Percentiles rank a stretch among this genome's conserved stretches.
These are phyloP conservation scores for Quambalaria eucalypti DNA, from an alignment of 1,284 basidiomycete species.

Conservation along the genomic window DNA sequence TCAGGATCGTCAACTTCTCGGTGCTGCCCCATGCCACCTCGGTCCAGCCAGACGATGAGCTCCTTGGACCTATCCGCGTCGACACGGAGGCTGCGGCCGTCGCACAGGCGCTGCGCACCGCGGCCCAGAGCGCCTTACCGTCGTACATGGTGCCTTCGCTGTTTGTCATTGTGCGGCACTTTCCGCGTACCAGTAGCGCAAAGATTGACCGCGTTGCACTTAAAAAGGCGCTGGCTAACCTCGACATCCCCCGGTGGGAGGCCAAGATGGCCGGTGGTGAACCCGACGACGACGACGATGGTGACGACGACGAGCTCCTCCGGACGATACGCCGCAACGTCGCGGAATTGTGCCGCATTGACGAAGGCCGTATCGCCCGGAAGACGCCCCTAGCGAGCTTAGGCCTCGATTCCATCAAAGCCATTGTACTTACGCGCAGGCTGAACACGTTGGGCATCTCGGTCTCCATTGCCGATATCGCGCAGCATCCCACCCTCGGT, in stretches of 20 bases:
- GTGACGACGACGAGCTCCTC: slow-evolving; percentile 9
- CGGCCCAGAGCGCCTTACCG: slow-evolving; percentile 27
- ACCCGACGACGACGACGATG: slow-evolving; percentile 8
- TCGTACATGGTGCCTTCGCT: slow-evolving; percentile 46
- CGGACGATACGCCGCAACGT: slow-evolving; percentile 16
- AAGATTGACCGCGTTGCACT: slow-evolving; percentile 48
- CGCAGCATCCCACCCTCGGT: slow-evolving; percentile 29
- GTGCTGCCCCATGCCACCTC: slow-evolving; percentile 20
- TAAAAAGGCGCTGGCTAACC: slow-evolving; percentile 24
- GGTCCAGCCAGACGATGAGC: slow-evolving; percentile 2
- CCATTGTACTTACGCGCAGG: slow-evolving; percentile 37
- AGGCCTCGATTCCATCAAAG: slow-evolving; percentile 43
- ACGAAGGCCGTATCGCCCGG: slow-evolving; percentile 23
- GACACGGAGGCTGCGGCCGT: slow-evolving; percentile 26
- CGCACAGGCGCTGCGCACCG: slow-evolving; percentile 22
- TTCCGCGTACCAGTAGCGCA: slow-evolving; percentile 47
- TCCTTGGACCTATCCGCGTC: slow-evolving; percentile 14
- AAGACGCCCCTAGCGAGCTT: slow-evolving; percentile 36
- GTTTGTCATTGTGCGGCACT: slow-evolving; percentile 43
- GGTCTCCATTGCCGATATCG: slow-evolving; percentile 43
- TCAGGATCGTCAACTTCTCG: slow-evolving; percentile 45
- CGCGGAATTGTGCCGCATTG: slow-evolving; percentile 25
- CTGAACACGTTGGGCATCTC: slow-evolving; percentile 24
- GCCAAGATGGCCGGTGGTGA: slow-evolving; percentile 14
- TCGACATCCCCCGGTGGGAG: slow-evolving; percentile 42